A percentile compares a stretch with the other conserved stretches of the same genome.
These are phyloP conservation scores for Chrysoporthe puriensis DNA, from an alignment of 2,329 filamentous ascomycete genomes.

Conservation along the genomic window DNA sequence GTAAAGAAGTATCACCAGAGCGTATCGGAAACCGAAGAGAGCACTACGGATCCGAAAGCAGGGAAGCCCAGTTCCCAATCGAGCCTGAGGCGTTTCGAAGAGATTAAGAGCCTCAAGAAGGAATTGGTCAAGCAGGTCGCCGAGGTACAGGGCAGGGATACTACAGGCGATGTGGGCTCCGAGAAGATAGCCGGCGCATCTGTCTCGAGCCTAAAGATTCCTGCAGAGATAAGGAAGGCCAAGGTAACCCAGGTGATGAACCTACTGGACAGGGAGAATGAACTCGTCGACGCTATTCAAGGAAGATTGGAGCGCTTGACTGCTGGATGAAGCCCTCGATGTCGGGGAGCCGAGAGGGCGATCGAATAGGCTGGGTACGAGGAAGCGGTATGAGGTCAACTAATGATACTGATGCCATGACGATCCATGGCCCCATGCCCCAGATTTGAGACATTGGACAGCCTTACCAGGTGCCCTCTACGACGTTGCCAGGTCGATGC, in stretches of 20 bases:
- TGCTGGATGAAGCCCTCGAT: constrained; percentile 33
- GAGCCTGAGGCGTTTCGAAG: constrained; percentile 60
- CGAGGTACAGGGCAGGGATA: constrained; percentile 40
- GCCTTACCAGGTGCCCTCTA: constrained; percentile 5
- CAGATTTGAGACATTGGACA: neutral
- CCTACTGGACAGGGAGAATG: constrained; percentile 67
- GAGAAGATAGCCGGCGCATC: constrained; percentile 37
- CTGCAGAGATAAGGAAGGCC: constrained; percentile 62
- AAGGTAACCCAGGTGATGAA: constrained; percentile 67
- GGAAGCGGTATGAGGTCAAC: constrained; percentile 17
- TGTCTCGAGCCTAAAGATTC: constrained; percentile 54
- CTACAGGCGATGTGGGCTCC: constrained; percentile 35
- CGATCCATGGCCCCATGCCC: constrained; percentile 4
- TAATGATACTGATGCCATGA: constrained; percentile 21
- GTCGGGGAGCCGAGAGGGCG: constrained; percentile 10
- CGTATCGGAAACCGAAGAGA: constrained; percentile 43
- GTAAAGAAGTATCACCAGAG: constrained; percentile 45
- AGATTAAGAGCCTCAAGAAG: constrained; percentile 57
- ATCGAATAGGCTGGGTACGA: constrained; percentile 11
- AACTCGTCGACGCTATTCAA: constrained; percentile 69
- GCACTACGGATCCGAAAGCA: constrained; percentile 34
- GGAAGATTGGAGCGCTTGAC: constrained; percentile 63
- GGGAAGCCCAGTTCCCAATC: constrained; percentile 48
- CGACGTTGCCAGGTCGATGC: neutral
- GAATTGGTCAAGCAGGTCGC: constrained; percentile 57